Evolutionary conservation across 2,329 filamentous ascomycete species (phyloP), one percentile per base, ranked within the genome.

Genomic region (Neurospora crassa): DNA sequence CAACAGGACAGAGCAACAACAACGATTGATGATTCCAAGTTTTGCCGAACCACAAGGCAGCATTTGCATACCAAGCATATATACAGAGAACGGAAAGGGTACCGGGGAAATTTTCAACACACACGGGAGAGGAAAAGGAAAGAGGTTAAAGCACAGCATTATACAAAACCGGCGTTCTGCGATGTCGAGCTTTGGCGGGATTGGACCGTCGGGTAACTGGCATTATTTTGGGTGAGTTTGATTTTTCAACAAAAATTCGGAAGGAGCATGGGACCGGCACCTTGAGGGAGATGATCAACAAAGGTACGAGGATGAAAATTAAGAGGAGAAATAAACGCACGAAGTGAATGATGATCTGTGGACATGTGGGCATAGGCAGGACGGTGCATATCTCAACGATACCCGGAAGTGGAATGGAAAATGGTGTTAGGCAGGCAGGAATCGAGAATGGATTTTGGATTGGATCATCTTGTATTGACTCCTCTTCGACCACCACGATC

Each of bases 311-410:
- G 37, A 71, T 43, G 67, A 47, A 67, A 69, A 63, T 40, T 37
- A 34, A 70, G 70, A 53, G 67, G 59, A 42, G 40, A 70, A 69
- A 72, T 24, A 40, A 68, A 63, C 14, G 67, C 69, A 53, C 40
- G 63, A 68, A 37, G 67, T 67, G 63, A 70, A 73, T 72, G 72
- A 63, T 53, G 73, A 72, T 68, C 74, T 71, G 72, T 70, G 70
- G 43, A 71, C 70, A 74, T 76, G 53, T 70, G 74, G 74, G 73
- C 75, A 74, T 74, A 42, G 73, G 68, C 7, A 34, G 53, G 53
- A 24, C 29, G 53, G 53, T 63, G 53, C 73, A 78, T 73, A 80
- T 80, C 79, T 80, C 79, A 80, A 80, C 79, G 79, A 80, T 80
- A 80, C 79, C 79, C 79, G 74, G 72, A 73, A 74, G 14, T 63